Evolutionary conservation across 1,284 basidiomycete genomes (phyloP).

Genomic region (Meira miltonrushii): DNA sequence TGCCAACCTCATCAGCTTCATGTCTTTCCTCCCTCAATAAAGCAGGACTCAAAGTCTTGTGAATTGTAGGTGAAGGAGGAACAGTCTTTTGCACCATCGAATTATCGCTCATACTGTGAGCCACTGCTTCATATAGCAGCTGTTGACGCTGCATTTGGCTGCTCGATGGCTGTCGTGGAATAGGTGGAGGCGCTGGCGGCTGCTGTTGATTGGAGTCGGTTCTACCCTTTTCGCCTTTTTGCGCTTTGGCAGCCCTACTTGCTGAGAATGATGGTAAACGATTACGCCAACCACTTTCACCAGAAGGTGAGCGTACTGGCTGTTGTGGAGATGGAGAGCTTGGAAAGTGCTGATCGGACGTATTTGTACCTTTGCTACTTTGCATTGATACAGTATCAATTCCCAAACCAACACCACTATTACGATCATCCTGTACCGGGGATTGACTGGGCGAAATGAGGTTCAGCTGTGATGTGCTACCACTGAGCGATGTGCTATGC

Average conservation of each 20-base stretch:
- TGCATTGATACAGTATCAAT: too few relatives aligned
- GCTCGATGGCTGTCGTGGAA: too few relatives aligned
- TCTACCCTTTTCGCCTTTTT: not conserved
- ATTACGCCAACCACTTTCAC: not conserved
- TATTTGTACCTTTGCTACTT: too few relatives aligned
- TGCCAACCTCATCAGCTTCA: slow-evolving; percentile 6
- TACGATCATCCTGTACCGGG: too few relatives aligned
- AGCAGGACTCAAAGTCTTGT: slow-evolving; percentile 13
- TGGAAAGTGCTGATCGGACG: too few relatives aligned
- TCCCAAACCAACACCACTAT: too few relatives aligned
- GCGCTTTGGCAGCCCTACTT: not conserved
- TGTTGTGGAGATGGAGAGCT: too few relatives aligned
- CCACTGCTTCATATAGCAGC: not conserved
- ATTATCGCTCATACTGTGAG: not conserved
- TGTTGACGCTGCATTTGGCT: not conserved
- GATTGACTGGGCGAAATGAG: too few relatives aligned
- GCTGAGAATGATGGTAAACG: slow-evolving; percentile 2
- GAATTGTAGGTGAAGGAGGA: slow-evolving; percentile 9
- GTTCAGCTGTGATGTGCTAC: too few relatives aligned
- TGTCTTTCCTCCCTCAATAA: slow-evolving; percentile 4
- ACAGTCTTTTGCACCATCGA: not conserved
- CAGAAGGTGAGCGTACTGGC: too few relatives aligned
- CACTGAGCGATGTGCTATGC: too few relatives aligned
- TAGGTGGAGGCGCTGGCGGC: too few relatives aligned
- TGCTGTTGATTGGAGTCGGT: not conserved